Percentiles rank a stretch among this genome's conserved stretches.
Evolutionary conservation across 352 stramenopile species (phyloP).

Genomic region (Pythium coloratum): DNA sequence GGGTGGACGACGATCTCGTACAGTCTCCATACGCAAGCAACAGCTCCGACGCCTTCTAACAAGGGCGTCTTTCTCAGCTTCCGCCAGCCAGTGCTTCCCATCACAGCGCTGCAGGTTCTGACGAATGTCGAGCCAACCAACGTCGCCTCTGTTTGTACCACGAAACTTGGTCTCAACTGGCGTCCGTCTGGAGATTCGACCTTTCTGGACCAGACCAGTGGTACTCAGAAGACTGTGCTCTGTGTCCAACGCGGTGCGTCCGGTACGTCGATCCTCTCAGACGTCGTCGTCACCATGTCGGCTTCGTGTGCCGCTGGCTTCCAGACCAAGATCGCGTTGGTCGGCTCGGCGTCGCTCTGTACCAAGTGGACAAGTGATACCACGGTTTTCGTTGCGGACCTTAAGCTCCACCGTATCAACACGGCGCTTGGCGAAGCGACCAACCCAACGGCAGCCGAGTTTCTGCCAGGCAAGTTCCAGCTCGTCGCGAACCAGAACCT

Average conservation of each 20-base stretch:
- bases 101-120: slow-evolving; percentile 29
- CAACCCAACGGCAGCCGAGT: not conserved
- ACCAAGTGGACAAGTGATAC: not conserved
- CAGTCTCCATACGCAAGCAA: not conserved
- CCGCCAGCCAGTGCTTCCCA: slow-evolving; percentile 37
- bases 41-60: slow-evolving; percentile 1
- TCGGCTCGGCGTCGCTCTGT: too few relatives aligned
- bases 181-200: not conserved
- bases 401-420: slow-evolving; percentile 8
- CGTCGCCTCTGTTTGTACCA: not conserved
- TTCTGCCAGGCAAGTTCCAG: slow-evolving; percentile 12
- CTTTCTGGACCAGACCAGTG: slow-evolving; percentile 23
- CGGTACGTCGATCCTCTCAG: too few relatives aligned
- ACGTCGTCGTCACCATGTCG: too few relatives aligned
- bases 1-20: slow-evolving; percentile 29
- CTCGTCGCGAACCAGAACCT: slow-evolving; percentile 1
- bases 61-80: slow-evolving; percentile 2
- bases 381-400: slow-evolving; percentile 6
- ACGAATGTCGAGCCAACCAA: not conserved
- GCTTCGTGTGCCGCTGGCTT: not conserved
- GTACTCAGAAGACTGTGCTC: slow-evolving; percentile 28
- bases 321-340: too few relatives aligned
- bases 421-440: not conserved
- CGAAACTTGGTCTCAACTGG: not conserved
- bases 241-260: slow-evolving; percentile 18